Base-by-base conservation (phyloP, 495 filamentous ascomycete genomes). In the Tuber umbilicatum region DNA sequence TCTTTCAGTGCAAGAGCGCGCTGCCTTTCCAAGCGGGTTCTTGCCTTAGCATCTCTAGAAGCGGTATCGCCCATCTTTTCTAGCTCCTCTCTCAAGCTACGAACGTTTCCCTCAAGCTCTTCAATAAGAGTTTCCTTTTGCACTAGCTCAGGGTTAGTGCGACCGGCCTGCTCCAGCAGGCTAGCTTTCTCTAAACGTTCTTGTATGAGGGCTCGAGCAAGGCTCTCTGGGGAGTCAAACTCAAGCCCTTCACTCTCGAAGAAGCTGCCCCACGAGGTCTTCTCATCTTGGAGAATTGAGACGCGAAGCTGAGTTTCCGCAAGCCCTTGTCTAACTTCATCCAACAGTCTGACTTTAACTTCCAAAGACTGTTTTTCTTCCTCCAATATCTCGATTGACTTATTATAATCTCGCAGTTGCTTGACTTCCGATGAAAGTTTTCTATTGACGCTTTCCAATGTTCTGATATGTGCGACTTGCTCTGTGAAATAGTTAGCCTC, bases 291-390 rank as follows among this genome's bases (percentile, higher is more conserved):
- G 5, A 98, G 84, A 7, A 94, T 87, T 77, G 95, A 93, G 37
- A 92, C 90, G 77, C 95, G 93, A 47, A 95, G 86, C 77, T 92
- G 87, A 27, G 90, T 87, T 77, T 97, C 94, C 41, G 88, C 86
- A 37, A 97, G 86, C 79, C 97, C 90, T 27, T 88, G 86, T 73
- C 92, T 88, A 19, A 97, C 79, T 37, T 89, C 87, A 75, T 92
- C 89, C 86, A 95, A 90, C 39, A 91, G 84, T 75, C 91, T 88
- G 40, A 99, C 78, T 78, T 89, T 91, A 70, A 89, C 89, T 82
- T 97, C 91, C 71, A 99, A 85, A 0, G 89, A 88, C 75, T 91
- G 87, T 85, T 98, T 98, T 85, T 99, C 93, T 81, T 99, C 95
- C 79, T 98, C 94, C 0, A 97, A 90, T n/a, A 98, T 87, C 76